Conservation (phyloP, 371 early-diverging fungal genomes). For the Syncephalis plumigaleata region DNA sequence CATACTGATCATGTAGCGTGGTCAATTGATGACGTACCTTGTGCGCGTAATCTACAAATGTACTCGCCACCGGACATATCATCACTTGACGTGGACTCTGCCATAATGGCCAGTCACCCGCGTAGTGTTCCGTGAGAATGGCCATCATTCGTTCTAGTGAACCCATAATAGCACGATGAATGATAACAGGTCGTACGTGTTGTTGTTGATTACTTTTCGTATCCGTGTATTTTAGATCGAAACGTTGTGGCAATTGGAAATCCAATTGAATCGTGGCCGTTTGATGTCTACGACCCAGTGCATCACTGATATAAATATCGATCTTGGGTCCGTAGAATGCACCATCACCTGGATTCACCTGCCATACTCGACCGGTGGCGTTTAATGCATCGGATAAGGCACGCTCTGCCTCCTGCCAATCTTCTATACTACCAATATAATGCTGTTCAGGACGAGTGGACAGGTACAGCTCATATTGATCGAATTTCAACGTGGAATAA, state of each 20-base stretch:
- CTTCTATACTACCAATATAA: constrained; percentile 77
- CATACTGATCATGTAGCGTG: constrained; percentile 11
- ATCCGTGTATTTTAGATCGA: constrained; percentile 62
- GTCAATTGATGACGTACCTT: constrained; percentile 18
- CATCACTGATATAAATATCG: constrained; percentile 95
- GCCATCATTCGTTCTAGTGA: constrained; percentile 97
- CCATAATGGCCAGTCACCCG: constrained; percentile 98
- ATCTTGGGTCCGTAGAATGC: constrained; percentile 99
- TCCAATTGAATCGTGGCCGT: constrained; percentile 99
- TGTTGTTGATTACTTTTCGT: constrained; percentile 4
- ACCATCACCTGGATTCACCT: constrained; percentile 95
- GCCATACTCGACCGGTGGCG: constrained; percentile 66
- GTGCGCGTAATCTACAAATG: constrained; percentile 41
- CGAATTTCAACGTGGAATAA: constrained; percentile 71
- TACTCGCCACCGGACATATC: constrained; percentile 65
- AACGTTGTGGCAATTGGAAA: constrained; percentile 92
- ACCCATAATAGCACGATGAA: constrained; percentile 98
- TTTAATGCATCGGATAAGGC: constrained; percentile 62
- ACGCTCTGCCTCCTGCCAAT: constrained; percentile 91
- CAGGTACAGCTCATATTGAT: constrained; percentile 64
- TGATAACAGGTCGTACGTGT: constrained; percentile 79
- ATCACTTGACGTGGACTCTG: constrained; percentile 90
- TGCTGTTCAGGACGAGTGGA: constrained; percentile 92
- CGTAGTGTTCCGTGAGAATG: constrained; percentile 92
- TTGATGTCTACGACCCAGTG: constrained; percentile 83